These are phyloP conservation scores for Haplographium delicatum DNA, from an alignment of 495 filamentous ascomycete species.

Conservation along the genomic window DNA sequence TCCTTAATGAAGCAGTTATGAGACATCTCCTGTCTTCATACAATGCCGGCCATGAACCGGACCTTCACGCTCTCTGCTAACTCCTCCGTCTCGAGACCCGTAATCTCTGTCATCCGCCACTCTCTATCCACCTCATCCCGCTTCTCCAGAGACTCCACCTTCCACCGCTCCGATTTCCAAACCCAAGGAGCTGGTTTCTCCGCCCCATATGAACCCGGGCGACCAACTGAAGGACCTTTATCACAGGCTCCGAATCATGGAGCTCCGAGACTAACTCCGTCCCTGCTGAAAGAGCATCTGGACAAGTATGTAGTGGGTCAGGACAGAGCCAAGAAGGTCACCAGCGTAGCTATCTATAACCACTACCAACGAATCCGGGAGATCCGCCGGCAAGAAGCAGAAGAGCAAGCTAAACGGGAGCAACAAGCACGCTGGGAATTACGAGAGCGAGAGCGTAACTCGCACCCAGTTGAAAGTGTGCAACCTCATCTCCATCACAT, in stretches of 20 bases:
- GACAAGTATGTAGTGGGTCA: conserved; percentile 97
- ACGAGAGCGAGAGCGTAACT: conserved; percentile 11
- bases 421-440: conserved; percentile 36
- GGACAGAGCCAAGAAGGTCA: conserved; percentile 89
- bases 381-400: conserved; percentile 69
- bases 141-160: conserved; percentile 38
- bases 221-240: conserved; percentile 53
- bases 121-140: conserved; percentile 7
- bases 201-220: conserved; percentile 64
- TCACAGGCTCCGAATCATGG: conserved; percentile 55
- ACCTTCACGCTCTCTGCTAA: conserved; percentile 3
- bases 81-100: not conserved
- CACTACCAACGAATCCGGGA: conserved; percentile 89
- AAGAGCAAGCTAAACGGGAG: conserved; percentile 44
- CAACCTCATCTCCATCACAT: conserved; percentile 9
- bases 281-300: conserved; percentile 78
- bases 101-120: conserved; percentile 4
- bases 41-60: conserved; percentile 23
- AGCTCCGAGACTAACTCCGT: conserved; percentile 71
- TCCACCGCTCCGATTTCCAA: conserved; percentile 56
- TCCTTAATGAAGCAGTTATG: conserved; percentile 19
- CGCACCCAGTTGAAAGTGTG: conserved; percentile 22
- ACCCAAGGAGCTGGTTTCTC: conserved; percentile 53
- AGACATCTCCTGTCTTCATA: conserved; percentile 4
- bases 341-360: conserved; percentile 93